Percentiles rank a stretch among this genome's conserved stretches.
These are phyloP conservation scores for Spinacia oleracea DNA, from an alignment of 179 eudicot species.

Conservation along the genomic window DNA sequence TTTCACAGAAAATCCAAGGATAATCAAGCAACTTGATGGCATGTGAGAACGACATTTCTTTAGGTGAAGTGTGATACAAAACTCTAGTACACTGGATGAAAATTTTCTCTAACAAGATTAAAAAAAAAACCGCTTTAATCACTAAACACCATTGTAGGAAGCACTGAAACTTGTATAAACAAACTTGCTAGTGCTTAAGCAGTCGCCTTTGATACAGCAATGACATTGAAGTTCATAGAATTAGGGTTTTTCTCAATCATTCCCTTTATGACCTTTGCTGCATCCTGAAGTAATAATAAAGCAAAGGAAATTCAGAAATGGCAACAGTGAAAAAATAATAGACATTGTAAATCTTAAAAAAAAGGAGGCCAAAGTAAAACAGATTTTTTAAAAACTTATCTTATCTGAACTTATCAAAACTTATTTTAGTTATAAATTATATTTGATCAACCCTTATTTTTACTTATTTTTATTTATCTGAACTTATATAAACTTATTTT, in stretches of 20 bases:
- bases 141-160: not conserved
- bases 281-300: slow-evolving; percentile 60
- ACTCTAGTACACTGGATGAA: not conserved
- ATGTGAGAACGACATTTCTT: not conserved
- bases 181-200: slow-evolving; percentile 1
- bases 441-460: too few species aligned
- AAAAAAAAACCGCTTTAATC: not conserved
- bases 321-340: not conserved
- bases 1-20: not conserved
- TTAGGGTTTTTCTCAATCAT: slow-evolving; percentile 71
- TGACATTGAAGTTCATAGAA: slow-evolving; percentile 82
- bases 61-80: not conserved
- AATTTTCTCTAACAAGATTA: not conserved
- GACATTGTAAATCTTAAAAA: not conserved
- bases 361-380: not conserved
- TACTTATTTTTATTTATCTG: too few species aligned
- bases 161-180: slow-evolving; percentile 5
- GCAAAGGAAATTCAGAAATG: slow-evolving; percentile 8
- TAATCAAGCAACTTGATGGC: too few species aligned
- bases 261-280: slow-evolving; percentile 72
- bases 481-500: too few species aligned
- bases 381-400: too few species aligned
- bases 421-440: too few species aligned
- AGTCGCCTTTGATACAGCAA: slow-evolving; percentile 69
- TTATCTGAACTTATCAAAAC: too few species aligned